phyloP scores from a whole-genome alignment of 139 green algal species.

The Coelastrella sp. region DNA sequence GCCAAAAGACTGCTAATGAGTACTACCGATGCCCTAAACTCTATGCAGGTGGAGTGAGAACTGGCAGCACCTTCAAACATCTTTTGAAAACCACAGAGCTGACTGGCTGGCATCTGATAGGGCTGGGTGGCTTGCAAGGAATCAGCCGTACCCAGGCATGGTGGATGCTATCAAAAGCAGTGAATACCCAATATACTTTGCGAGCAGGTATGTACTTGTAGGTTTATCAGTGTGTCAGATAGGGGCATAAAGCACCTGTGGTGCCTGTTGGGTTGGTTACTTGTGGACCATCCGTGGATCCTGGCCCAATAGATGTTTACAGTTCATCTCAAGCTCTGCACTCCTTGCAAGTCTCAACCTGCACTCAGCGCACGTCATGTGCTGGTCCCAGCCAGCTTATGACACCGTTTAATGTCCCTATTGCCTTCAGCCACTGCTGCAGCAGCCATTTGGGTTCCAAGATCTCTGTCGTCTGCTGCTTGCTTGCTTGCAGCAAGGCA shows the following conservation, averaged over 20 bases:
- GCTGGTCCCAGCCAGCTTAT: too few species aligned
- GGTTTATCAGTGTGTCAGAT: too few species aligned
- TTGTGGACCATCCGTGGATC: too few species aligned
- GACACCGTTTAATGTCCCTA: background rate
- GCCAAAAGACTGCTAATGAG: too few species aligned
- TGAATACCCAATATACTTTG: conserved; percentile 61
- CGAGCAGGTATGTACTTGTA: conserved; percentile 13
- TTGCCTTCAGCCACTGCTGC: conserved; percentile 13
- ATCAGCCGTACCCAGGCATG: conserved; percentile 62
- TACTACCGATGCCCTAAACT: too few species aligned
- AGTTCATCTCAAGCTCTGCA: too few species aligned
- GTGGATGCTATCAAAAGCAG: conserved; percentile 55
- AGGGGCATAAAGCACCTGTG: too few species aligned
- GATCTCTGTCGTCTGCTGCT: background rate
- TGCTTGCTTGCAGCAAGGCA: conserved; percentile 49
- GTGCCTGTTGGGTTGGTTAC: too few species aligned
- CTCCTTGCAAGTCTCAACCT: too few species aligned
- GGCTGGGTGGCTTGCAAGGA: conserved; percentile 55
- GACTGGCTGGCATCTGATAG: conserved; percentile 49
- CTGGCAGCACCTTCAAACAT: conserved; percentile 39
- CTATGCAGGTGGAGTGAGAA: conserved; percentile 50
- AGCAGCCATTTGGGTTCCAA: too few species aligned
- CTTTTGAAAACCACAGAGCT: conserved; percentile 64
- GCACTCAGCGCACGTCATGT: too few species aligned
- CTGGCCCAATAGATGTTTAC: too few species aligned